phyloP scores from a whole-genome alignment of 2,329 filamentous ascomycete genomes.

The Colletotrichum siamense region DNA sequence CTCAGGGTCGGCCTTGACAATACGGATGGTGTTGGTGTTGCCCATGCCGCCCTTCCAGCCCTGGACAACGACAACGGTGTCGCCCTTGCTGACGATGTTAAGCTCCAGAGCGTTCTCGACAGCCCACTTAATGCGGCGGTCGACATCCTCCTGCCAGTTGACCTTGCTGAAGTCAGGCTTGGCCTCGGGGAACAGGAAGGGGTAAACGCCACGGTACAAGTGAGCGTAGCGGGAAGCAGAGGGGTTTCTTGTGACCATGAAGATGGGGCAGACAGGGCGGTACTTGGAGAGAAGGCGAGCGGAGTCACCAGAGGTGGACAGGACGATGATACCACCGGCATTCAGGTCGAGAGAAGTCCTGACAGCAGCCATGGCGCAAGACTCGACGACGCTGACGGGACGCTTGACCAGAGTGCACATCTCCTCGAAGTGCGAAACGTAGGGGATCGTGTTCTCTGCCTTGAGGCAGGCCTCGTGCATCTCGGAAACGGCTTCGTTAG shows the following conservation, averaged over 20 bases:
- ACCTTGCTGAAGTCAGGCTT: conserved; percentile 94
- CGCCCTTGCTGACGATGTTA: conserved; percentile 73
- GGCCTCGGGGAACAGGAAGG: conserved; percentile 89
- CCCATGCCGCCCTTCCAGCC: conserved; percentile 93
- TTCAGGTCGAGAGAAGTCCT: conserved; percentile 95
- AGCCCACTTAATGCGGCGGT: conserved; percentile 97
- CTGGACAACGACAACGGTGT: conserved; percentile 83
- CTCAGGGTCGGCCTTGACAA: conserved; percentile 65
- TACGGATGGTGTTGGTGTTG: conserved; percentile 82
- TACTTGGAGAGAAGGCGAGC: conserved; percentile 98
- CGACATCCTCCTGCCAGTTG: conserved; percentile 99
- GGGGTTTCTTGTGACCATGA: conserved; percentile 94
- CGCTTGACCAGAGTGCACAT: conserved; percentile 82
- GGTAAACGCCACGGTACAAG: conserved; percentile 96
- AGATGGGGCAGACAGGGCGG: conserved; percentile 97
- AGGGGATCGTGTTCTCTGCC: conserved; percentile 96
- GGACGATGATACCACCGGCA: conserved; percentile 92
- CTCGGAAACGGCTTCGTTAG: conserved; percentile 89
- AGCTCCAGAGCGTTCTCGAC: conserved; percentile 87
- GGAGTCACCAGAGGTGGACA: conserved; percentile 94
- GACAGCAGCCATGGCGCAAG: conserved; percentile 95
- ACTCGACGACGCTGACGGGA: conserved; percentile 88
- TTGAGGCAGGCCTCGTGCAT: conserved; percentile 98
- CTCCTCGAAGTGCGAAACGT: conserved; percentile 96
- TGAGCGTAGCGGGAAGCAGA: conserved; percentile 89